A percentile compares a stretch with the other conserved stretches of the same genome.
Evolutionary conservation across 768 basidiomycete species (phyloP).

Genomic region (Candolleomyces efflorescens): DNA sequence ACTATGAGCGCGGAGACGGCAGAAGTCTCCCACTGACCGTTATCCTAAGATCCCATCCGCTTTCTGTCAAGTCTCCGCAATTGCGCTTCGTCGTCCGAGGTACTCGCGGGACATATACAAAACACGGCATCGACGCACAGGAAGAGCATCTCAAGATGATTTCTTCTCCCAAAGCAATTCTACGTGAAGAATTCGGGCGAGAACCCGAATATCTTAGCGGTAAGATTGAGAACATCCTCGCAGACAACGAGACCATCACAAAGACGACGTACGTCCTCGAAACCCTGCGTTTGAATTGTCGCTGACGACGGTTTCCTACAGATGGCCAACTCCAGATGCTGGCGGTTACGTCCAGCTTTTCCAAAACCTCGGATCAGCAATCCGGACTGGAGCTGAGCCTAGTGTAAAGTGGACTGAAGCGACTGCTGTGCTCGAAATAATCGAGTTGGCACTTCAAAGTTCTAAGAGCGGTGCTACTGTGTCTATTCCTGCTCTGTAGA

Average conservation of each 20-base stretch:
- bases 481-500: constrained; percentile 20
- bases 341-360: constrained; percentile 62
- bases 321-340: constrained; percentile 58
- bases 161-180: constrained; percentile 39
- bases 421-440: constrained; percentile 65
- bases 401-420: constrained; percentile 75
- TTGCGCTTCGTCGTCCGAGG: constrained; percentile 72
- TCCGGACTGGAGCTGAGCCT: constrained; percentile 48
- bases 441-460: constrained; percentile 70
- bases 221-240: constrained; percentile 49
- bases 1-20: constrained; percentile 38
- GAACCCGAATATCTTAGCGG: constrained; percentile 67
- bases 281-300: neutral
- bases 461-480: constrained; percentile 51
- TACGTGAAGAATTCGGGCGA: constrained; percentile 46
- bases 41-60: constrained; percentile 62
- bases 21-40: constrained; percentile 56
- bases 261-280: constrained; percentile 30
- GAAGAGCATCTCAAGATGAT: constrained; percentile 71
- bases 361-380: constrained; percentile 60
- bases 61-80: constrained; percentile 65
- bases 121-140: constrained; percentile 75
- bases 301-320: constrained; percentile 21
- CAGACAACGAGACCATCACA: constrained; percentile 39
- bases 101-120: constrained; percentile 65